A percentile compares a stretch with the other conserved stretches of the same genome.
Conservation (phyloP, 768 basidiomycete species). For the Baorangia bicolor region DNA sequence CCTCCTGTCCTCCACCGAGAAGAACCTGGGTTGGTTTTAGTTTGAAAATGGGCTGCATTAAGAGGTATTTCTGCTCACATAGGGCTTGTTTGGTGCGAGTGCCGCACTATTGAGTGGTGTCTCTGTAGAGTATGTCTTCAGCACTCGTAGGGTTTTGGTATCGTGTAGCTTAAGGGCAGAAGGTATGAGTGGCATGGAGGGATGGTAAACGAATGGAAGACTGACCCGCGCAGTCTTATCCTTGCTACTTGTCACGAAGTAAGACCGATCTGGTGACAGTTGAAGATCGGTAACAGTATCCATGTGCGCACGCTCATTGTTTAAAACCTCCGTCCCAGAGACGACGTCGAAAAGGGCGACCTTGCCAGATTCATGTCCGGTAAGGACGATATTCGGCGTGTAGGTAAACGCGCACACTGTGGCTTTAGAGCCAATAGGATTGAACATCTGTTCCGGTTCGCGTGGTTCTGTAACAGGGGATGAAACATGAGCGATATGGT, state of each 20-base stretch:
- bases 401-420: slow-evolving; percentile 93
- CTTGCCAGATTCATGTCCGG: slow-evolving; percentile 96
- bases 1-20: slow-evolving; percentile 96
- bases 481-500: background rate
- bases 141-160: slow-evolving; percentile 80
- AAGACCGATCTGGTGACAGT: slow-evolving; percentile 83
- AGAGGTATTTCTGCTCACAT: slow-evolving; percentile 46
- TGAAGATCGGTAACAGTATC: slow-evolving; percentile 92
- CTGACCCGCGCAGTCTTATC: slow-evolving; percentile 93
- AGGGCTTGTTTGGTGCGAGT: slow-evolving; percentile 79
- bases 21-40: slow-evolving; percentile 53
- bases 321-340: slow-evolving; percentile 77
- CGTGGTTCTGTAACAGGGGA: slow-evolving; percentile 53
- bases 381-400: slow-evolving; percentile 74
- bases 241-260: slow-evolving; percentile 95
- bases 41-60: background rate
- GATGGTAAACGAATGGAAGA: background rate
- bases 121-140: slow-evolving; percentile 93
- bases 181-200: background rate
- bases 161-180: slow-evolving; percentile 64
- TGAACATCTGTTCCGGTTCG: slow-evolving; percentile 77
- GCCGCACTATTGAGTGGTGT: slow-evolving; percentile 95
- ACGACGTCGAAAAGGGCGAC: slow-evolving; percentile 88
- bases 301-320: slow-evolving; percentile 85
- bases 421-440: slow-evolving; percentile 92